A percentile compares a stretch with the other conserved stretches of the same genome.
Conservation (phyloP, 2,329 filamentous ascomycete genomes). For the Ophiostoma piceae region DNA sequence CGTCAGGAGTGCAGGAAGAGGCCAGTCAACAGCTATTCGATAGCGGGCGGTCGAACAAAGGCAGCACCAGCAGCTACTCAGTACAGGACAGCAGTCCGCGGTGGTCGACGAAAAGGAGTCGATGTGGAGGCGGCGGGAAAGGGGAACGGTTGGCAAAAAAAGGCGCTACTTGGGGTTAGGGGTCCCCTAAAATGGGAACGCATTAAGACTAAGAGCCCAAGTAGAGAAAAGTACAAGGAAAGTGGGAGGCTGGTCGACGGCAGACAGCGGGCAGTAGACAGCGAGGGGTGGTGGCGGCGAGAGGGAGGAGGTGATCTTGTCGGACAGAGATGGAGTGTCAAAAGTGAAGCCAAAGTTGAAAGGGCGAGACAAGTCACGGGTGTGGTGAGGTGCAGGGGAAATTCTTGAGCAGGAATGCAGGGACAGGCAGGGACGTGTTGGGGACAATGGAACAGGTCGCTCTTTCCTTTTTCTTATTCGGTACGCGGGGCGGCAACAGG, state of each 20-base stretch:
- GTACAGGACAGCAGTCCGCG: not conserved
- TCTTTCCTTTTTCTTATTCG: constrained; percentile 16
- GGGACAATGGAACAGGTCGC: constrained; percentile 21
- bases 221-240: constrained; percentile 22
- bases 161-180: constrained; percentile 27
- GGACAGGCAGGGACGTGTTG: constrained; percentile 13
- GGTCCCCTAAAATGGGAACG: constrained; percentile 25
- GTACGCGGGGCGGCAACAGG: not conserved
- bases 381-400: constrained; percentile 2
- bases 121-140: constrained; percentile 27
- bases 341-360: constrained; percentile 4
- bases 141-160: constrained; percentile 22
- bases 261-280: not conserved
- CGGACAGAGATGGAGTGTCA: not conserved
- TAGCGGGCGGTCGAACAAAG: not conserved
- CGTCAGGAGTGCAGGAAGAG: not conserved
- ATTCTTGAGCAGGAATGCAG: not conserved
- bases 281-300: not conserved
- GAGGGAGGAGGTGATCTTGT: not conserved
- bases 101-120: constrained; percentile 24
- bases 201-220: constrained; percentile 24
- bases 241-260: constrained; percentile 10
- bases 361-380: not conserved
- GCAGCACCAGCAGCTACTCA: not conserved
- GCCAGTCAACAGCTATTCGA: not conserved